Evolutionary conservation across 129 eudicot species (phyloP), one percentile per base, ranked within the genome.

Genomic region (Flaveria ramosissima): DNA sequence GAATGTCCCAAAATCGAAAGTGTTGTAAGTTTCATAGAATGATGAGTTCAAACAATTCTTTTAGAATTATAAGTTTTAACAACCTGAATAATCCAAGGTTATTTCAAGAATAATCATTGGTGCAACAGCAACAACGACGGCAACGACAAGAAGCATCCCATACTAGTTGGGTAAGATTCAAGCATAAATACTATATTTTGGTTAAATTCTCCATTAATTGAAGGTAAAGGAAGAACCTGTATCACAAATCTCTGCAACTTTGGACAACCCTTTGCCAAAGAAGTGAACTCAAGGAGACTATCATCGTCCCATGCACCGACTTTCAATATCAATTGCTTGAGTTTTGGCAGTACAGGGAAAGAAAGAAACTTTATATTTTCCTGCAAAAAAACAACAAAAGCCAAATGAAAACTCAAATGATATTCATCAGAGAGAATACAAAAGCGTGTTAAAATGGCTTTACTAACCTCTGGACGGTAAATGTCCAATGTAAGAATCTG

Each of bases 251-350:
- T 84, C 70, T 80, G 78, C 82, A 88, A 82, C 6, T 78, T 74
- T 12, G 93, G 86, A 45, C 85, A 81, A 6, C 83, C 88, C 81
- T 83, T 79, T 32, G 82, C 66, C 27, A 86, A 71, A 19, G 88
- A 78, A 73, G 86, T 82, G 72, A 86, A 86, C 68, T 75, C 79
- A 70, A 85, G 90, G 13, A 88, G 86, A 70, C 86, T 78, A 68
- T 83, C 86, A 74, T 82, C 93, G 36, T 70, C 83, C 84, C 88
- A 83, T 10, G 88, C 93, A 24, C 87, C 86, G 51, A 88, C 83
- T 71, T 84, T 81, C 48, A 88, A 68, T 56, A 86, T 79, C 69
- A 88, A 70, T 64, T 86, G 81, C 85, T 73, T 88, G 43, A 88
- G 82, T 43, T 84, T 84, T 0, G 88, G 83, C 65, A 88, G 65